Evolutionary conservation across 345 rosid species (phyloP).

Genomic region (Microthlaspi erraticum): DNA sequence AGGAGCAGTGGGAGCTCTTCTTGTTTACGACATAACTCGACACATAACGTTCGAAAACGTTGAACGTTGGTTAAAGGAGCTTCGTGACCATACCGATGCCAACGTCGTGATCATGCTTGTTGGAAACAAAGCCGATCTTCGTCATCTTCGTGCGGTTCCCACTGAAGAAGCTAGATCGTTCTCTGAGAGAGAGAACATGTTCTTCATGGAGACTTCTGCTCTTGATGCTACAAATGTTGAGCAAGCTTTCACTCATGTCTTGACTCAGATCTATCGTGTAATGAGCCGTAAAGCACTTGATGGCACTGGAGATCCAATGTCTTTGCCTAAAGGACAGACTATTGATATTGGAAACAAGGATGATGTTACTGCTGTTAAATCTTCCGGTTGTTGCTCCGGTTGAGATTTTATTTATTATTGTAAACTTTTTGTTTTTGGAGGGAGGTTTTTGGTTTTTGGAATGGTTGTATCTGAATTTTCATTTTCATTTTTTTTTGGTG

Average conservation of each 20-base stretch:
- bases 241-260: conserved; percentile 60
- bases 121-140: conserved; percentile 62
- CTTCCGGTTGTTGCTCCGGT: conserved; percentile 54
- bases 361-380: conserved; percentile 60
- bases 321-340: conserved; percentile 57
- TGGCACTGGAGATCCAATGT: conserved; percentile 50
- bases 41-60: conserved; percentile 58
- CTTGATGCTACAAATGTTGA: conserved; percentile 60
- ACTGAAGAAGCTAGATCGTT: conserved; percentile 54
- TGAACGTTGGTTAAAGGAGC: conserved; percentile 62
- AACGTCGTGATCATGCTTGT: conserved; percentile 64
- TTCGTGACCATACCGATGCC: conserved; percentile 59
- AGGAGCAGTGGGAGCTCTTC: conserved; percentile 64
- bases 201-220: conserved; percentile 65
- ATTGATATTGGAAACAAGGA: conserved; percentile 53
- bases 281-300: conserved; percentile 58
- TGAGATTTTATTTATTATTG: conserved; percentile 15
- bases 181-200: conserved; percentile 54
- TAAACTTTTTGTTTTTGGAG: conserved; percentile 1
- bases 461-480: conserved; percentile 14
- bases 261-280: conserved; percentile 56
- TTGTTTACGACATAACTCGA: conserved; percentile 60
- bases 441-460: conserved; percentile 18
- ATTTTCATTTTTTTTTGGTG: neutral
- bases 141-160: conserved; percentile 55